Base-by-base conservation (phyloP, 768 basidiomycete genomes). In the Dacryopinax spathularia region DNA sequence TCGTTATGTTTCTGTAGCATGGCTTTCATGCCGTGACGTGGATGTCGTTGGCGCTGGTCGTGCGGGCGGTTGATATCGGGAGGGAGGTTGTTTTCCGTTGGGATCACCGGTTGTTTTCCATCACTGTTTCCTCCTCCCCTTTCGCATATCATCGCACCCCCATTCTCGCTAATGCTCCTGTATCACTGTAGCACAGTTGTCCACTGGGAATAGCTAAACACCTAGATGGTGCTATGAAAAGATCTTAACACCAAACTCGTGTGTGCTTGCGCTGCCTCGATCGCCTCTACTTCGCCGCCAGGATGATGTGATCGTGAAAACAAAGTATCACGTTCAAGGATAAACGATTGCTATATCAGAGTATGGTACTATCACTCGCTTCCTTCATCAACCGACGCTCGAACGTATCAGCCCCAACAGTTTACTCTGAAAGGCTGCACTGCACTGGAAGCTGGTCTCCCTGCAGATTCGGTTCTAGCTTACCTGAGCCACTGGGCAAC, bases 211-310 rank as follows among this genome's bases (percentile, higher is more conserved):
- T 56, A 56, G 48, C 48, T 56, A 9, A 56, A 27, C 48, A 56
- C 48, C 48, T 56, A 56, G 48, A 56, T 56, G 48, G 48, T 56
- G 48, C 12, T 56, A 56, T 56, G 48, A 56, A 56, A 56, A 56
- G 48, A 56, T 56, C 31, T 13, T 29, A 27, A 56, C 25, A 3
- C 48, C 5, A 56, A 41, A 6, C 18, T 41, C 22, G 39, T 9
- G 18, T 36, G 35, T 36, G n/a, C n/a, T n/a, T n/a, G n/a, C n/a
- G n/a, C n/a, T 36, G 35, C 10, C 10, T 18, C 35, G 9, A 18
- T 18, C 35, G 35, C 35, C 18, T 36, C 35, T 36, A n/a, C n/a
- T n/a, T n/a, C n/a, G n/a, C n/a, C n/a, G n/a, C n/a, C n/a, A n/a
- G n/a, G n/a, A n/a, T n/a, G n/a, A n/a, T n/a, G n/a, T n/a, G n/a